Conservation (phyloP, 2,329 filamentous ascomycete genomes). For the Alternaria viburni region DNA sequence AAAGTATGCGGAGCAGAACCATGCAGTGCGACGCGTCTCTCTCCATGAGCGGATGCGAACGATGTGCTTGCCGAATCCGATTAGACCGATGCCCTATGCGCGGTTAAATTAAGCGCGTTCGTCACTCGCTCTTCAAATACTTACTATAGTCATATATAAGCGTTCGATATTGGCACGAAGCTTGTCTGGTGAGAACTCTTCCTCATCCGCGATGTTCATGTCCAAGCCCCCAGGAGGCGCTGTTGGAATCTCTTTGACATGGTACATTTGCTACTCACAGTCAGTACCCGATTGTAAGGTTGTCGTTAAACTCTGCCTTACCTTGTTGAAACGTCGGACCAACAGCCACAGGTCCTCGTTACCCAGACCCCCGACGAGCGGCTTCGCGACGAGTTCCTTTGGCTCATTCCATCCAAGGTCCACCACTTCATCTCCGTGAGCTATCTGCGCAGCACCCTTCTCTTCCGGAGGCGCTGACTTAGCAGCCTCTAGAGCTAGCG, state of each 20-base stretch:
- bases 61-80: constrained; percentile 74
- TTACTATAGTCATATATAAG: constrained; percentile 76
- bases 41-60: constrained; percentile 79
- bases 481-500: constrained; percentile 50
- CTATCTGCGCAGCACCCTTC: constrained; percentile 54
- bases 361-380: constrained; percentile 69
- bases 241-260: constrained; percentile 71
- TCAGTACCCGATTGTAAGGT: constrained; percentile 23
- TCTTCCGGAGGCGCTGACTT: constrained; percentile 45
- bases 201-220: constrained; percentile 79
- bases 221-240: constrained; percentile 73
- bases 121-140: constrained; percentile 2
- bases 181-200: constrained; percentile 86
- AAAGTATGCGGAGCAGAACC: constrained; percentile 68
- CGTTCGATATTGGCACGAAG: constrained; percentile 78
- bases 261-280: constrained; percentile 63
- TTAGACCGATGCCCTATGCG: constrained; percentile 63
- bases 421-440: constrained; percentile 61
- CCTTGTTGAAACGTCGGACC: constrained; percentile 76
- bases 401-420: constrained; percentile 74
- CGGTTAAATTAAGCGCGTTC: constrained; percentile 8
- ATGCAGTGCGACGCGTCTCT: constrained; percentile 71
- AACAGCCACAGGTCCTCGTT: constrained; percentile 79
- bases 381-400: constrained; percentile 61
- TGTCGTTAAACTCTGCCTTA: constrained; percentile 26